Conservation (phyloP, 208 protist species). For the Trypanosoma rangeli region DNA sequence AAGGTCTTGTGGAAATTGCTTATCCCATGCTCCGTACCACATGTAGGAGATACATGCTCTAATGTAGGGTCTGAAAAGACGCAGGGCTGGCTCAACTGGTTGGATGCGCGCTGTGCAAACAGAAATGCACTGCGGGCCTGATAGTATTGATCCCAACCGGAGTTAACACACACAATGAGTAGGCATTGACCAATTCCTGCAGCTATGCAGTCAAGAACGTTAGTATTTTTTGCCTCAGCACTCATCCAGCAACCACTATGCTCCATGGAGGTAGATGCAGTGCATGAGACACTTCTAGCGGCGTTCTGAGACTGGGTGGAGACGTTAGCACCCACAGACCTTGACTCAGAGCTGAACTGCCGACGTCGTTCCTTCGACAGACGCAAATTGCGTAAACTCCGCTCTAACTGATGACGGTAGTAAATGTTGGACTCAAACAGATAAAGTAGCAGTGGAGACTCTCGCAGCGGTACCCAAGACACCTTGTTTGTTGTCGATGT, state of each 20-base stretch:
- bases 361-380: constrained; percentile 1
- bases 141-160: constrained; percentile 32
- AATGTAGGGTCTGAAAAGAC: background rate
- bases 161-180: constrained; percentile 34
- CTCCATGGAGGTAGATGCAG: background rate
- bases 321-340: background rate
- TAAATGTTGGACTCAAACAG: constrained; percentile 26
- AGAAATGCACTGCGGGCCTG: constrained; percentile 31
- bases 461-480: constrained; percentile 21
- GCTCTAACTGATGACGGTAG: constrained; percentile 10
- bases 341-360: background rate
- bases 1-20: background rate
- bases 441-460: constrained; percentile 21
- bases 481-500: background rate
- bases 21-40: background rate
- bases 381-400: constrained; percentile 13
- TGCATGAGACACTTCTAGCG: background rate
- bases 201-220: constrained; percentile 19
- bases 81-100: background rate
- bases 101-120: constrained; percentile 26
- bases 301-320: background rate
- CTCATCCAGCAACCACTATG: background rate
- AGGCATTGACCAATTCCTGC: constrained; percentile 21
- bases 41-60: background rate
- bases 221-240: background rate